phyloP scores from a whole-genome alignment of 2,329 filamentous ascomycete genomes.

The Leptoxyphium fumago region DNA sequence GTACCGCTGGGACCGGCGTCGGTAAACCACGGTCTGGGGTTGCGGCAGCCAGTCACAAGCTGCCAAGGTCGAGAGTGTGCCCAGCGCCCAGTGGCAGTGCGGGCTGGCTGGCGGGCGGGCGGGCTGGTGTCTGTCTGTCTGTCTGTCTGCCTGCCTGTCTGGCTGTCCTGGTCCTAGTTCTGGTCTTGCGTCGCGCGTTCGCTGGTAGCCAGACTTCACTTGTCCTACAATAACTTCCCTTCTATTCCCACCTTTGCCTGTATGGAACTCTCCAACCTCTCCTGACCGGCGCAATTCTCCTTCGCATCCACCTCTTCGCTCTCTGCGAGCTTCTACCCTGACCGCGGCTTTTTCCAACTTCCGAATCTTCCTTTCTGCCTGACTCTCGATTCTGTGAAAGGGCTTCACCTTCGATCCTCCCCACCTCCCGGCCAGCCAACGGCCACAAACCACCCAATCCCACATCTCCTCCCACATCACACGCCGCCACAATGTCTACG shows the following conservation, averaged over 20 bases:
- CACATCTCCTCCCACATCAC: constrained; percentile 3
- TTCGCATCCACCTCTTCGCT: not conserved
- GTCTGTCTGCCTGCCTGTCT: too few relatives aligned
- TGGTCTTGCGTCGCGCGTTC: too few relatives aligned
- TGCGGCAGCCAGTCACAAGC: not conserved
- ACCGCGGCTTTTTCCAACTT: not conserved
- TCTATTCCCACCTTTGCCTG: not conserved
- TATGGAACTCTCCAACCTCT: not conserved
- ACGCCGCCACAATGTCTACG: constrained; percentile 64
- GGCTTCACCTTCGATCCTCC: not conserved
- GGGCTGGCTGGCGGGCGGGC: too few relatives aligned
- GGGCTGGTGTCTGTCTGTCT: too few relatives aligned
- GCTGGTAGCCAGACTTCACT: too few relatives aligned
- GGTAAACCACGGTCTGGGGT: not conserved
- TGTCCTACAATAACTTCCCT: too few relatives aligned
- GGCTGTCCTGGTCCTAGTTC: too few relatives aligned
- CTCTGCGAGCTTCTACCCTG: not conserved
- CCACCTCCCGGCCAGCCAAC: not conserved
- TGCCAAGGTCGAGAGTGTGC: not conserved
- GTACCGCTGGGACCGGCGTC: not conserved
- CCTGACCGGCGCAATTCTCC: not conserved
- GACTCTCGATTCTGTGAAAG: not conserved
- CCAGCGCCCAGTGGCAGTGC: too few relatives aligned
- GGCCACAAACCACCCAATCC: constrained; percentile 1
- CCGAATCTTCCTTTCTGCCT: not conserved